Evolutionary conservation across 768 basidiomycete species (phyloP).

Genomic region (Podaxis carcinomalis): DNA sequence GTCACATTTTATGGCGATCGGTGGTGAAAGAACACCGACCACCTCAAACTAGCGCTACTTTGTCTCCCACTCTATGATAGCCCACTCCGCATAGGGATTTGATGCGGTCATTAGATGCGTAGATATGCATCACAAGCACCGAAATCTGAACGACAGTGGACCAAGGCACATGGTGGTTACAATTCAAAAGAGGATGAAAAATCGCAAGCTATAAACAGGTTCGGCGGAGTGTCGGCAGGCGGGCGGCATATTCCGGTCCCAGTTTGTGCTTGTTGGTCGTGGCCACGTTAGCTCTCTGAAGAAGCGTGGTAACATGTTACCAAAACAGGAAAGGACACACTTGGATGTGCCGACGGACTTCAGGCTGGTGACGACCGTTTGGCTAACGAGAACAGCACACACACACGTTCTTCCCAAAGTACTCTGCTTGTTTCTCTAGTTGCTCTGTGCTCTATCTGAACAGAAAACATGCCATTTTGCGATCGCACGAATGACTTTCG

Average conservation of each 20-base stretch:
- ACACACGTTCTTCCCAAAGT: not conserved
- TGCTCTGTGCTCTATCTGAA: not conserved
- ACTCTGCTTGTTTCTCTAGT: constrained; percentile 3
- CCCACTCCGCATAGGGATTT: not conserved
- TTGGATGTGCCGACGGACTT: not conserved
- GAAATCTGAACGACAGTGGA: not conserved
- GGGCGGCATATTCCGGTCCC: not conserved
- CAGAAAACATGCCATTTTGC: constrained; percentile 44
- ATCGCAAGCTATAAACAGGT: not conserved
- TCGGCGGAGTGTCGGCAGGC: not conserved
- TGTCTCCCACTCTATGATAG: constrained; percentile 23
- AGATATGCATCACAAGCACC: not conserved
- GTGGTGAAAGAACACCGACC: constrained; percentile 46
- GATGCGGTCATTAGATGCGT: not conserved
- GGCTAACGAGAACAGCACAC: not conserved
- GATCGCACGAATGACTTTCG: constrained; percentile 65
- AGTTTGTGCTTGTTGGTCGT: too few species aligned
- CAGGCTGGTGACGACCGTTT: not conserved
- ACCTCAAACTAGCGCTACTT: constrained; percentile 71
- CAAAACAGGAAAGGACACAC: not conserved
- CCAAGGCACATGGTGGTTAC: constrained; percentile 18
- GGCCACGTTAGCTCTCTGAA: not conserved
- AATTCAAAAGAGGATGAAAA: constrained; percentile 12
- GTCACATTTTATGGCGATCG: constrained; percentile 54
- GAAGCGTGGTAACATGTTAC: not conserved